Percentiles rank a stretch among this genome's conserved stretches.
Conservation (phyloP, 2,329 filamentous ascomycete species). For the Paramyrothecium roridum region DNA sequence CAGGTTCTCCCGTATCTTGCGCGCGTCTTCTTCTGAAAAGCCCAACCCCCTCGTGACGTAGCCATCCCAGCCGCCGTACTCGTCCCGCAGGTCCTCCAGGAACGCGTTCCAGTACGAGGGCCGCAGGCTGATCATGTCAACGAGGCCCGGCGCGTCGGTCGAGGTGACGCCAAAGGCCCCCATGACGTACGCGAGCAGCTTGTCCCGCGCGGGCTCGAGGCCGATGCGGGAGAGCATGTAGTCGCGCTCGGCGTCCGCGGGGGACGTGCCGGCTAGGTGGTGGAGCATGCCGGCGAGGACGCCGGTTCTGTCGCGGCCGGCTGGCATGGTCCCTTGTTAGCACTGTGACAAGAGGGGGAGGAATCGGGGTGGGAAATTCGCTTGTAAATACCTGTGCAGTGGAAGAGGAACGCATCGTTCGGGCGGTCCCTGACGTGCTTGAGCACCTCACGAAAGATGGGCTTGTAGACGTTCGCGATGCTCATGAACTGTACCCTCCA, state of each 20-base stretch:
- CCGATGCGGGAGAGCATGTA: conserved; percentile 54
- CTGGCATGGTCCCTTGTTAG: conserved; percentile 21
- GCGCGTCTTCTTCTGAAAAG: conserved; percentile 42
- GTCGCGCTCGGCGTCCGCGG: conserved; percentile 41
- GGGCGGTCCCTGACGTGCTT: conserved; percentile 45
- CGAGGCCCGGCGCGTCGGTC: conserved; percentile 43
- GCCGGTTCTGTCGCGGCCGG: conserved; percentile 53
- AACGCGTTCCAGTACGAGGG: conserved; percentile 44
- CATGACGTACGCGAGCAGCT: conserved; percentile 40
- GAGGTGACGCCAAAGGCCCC: conserved; percentile 30
- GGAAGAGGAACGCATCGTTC: conserved; percentile 44
- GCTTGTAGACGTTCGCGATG: conserved; percentile 38
- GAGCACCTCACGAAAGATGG: conserved; percentile 40
- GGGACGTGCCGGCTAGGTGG: conserved; percentile 42
- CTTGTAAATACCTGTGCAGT: conserved; percentile 48
- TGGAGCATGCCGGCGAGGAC: conserved; percentile 48
- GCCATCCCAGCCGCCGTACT: conserved; percentile 46
- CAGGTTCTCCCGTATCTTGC: conserved; percentile 44
- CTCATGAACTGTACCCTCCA: conserved; percentile 46
- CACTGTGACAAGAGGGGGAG: neutral
- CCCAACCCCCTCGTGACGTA: conserved; percentile 44
- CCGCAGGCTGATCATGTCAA: conserved; percentile 42
- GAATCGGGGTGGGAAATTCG: no score
- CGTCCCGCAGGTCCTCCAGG: conserved; percentile 34
- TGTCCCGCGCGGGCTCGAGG: conserved; percentile 45